Percentiles rank a stretch among this genome's conserved stretches.
These are phyloP conservation scores for Omphalotus olearius DNA, from an alignment of 1,284 basidiomycete species.

Conservation along the genomic window DNA sequence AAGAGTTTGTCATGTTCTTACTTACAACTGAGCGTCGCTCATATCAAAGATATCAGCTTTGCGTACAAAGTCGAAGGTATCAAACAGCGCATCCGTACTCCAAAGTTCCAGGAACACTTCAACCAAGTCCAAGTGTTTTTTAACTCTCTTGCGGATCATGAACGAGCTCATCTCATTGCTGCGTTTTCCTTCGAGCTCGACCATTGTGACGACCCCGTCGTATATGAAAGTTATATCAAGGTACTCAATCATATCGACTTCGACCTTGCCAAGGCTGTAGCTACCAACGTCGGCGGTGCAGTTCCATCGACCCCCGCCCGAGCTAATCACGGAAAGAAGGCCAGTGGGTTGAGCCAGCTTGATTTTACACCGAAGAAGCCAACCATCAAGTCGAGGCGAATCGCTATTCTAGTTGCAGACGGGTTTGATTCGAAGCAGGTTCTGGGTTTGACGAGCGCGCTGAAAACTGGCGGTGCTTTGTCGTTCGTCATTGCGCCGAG, in stretches of 20 bases:
- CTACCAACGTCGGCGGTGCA: slow-evolving; percentile 57
- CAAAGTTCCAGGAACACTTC: slow-evolving; percentile 73
- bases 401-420: slow-evolving; percentile 72
- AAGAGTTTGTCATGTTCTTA: slow-evolving; percentile 55
- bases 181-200: slow-evolving; percentile 78
- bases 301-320: slow-evolving; percentile 44
- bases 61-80: slow-evolving; percentile 52
- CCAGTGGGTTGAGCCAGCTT: slow-evolving; percentile 54
- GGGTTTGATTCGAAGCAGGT: slow-evolving; percentile 66
- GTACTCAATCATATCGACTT: slow-evolving; percentile 68
- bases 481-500: slow-evolving; percentile 68
- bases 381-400: slow-evolving; percentile 62
- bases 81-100: slow-evolving; percentile 63
- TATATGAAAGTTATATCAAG: slow-evolving; percentile 64
- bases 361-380: slow-evolving; percentile 57
- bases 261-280: slow-evolving; percentile 63
- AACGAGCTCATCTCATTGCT: slow-evolving; percentile 61
- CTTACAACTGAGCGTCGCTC: not conserved
- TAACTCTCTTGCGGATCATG: slow-evolving; percentile 67
- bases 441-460: slow-evolving; percentile 47
- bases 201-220: slow-evolving; percentile 71
- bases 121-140: slow-evolving; percentile 74
- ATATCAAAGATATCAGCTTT: slow-evolving; percentile 28
- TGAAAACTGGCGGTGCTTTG: slow-evolving; percentile 51
- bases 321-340: slow-evolving; percentile 53